A percentile compares a stretch with the other conserved stretches of the same genome.
Conservation (phyloP, 1,284 basidiomycete genomes). For the Malassezia nana region DNA sequence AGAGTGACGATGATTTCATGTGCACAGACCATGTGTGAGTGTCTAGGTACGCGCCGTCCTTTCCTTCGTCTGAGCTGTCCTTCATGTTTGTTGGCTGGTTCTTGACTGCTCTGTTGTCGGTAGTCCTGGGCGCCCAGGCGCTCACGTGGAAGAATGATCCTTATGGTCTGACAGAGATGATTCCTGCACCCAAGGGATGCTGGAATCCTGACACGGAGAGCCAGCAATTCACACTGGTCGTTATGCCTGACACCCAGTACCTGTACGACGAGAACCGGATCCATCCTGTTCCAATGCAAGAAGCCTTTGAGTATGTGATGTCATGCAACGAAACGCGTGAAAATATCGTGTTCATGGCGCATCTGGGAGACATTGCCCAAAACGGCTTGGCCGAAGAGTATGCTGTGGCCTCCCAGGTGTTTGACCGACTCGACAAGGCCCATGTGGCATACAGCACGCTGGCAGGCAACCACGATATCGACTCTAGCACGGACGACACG, state of each 20-base stretch:
- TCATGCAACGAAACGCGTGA: background rate
- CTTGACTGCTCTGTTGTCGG: background rate
- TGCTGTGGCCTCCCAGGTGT: background rate
- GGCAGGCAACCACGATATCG: slow-evolving; percentile 8
- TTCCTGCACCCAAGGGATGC: background rate
- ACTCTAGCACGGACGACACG: background rate
- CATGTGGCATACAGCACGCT: slow-evolving; percentile 3
- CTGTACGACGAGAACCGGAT: slow-evolving; percentile 3
- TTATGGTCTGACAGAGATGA: background rate
- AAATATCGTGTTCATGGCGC: slow-evolving; percentile 7
- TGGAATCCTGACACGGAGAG: background rate
- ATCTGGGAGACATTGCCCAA: slow-evolving; percentile 4
- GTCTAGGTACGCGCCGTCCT: background rate
- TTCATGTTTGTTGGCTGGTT: background rate
- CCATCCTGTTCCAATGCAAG: slow-evolving; percentile 3
- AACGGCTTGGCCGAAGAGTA: slow-evolving; percentile 4
- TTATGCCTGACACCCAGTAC: slow-evolving; percentile 10
- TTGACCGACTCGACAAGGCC: background rate
- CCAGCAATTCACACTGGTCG: background rate
- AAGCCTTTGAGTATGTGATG: slow-evolving; percentile 1
- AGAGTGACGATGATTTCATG: background rate
- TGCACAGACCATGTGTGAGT: background rate
- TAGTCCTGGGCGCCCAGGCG: background rate
- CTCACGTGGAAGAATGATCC: slow-evolving; percentile 1
- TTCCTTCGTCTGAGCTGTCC: background rate